Conservation (phyloP, 2,329 filamentous ascomycete genomes). For the Chalaropsis thielavioides region DNA sequence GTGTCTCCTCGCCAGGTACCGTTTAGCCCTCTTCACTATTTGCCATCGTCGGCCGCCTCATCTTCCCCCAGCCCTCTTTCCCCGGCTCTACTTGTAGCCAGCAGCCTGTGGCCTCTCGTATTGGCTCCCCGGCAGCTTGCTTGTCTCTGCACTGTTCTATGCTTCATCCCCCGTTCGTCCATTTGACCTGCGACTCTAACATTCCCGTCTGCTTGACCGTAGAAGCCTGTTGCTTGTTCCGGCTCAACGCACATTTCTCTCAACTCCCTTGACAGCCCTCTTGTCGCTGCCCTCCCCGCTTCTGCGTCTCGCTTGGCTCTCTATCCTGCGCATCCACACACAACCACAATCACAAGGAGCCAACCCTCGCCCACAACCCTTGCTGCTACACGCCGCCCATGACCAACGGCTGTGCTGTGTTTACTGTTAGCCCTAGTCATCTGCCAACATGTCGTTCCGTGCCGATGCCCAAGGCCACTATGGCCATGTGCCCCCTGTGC, state of each 20-base stretch:
- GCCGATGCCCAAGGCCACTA: constrained; percentile 49
- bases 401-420: no score
- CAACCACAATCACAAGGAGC: background rate
- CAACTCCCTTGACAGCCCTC: background rate
- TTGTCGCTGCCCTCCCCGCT: background rate
- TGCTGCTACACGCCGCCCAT: background rate
- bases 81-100: background rate
- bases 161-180: background rate
- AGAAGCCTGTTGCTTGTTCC: background rate
- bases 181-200: background rate
- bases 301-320: background rate
- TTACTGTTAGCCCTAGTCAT: background rate
- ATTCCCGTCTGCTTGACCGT: background rate
- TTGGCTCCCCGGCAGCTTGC: background rate
- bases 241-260: background rate
- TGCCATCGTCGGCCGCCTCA: no score
- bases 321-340: background rate
- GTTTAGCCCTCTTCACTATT: no score
- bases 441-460: constrained; percentile 43
- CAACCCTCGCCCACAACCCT: background rate
- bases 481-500: constrained; percentile 50
- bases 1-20: background rate
- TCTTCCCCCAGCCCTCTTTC: background rate
- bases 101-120: background rate
- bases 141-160: background rate